Evolutionary conservation across 306 rosid species (phyloP).

Genomic region (Inga oerstediana): DNA sequence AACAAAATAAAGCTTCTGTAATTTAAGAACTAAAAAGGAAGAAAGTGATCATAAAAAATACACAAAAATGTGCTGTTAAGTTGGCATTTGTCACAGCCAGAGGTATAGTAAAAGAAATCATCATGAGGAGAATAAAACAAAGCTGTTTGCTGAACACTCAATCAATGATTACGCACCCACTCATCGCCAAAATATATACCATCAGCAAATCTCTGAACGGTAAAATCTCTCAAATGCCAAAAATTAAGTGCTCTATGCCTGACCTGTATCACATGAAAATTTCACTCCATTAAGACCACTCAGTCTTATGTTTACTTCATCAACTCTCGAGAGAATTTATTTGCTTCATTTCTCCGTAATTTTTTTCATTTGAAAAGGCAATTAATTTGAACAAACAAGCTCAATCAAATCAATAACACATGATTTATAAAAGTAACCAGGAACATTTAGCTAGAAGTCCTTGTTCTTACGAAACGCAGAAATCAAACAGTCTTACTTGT

Average conservation of each 20-base stretch:
- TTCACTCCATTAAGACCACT: neutral
- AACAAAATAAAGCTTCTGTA: neutral
- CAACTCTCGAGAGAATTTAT: neutral
- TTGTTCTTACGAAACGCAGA: neutral
- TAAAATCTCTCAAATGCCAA: neutral
- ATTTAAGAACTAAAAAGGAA: neutral
- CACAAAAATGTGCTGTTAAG: neutral
- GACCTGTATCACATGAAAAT: neutral
- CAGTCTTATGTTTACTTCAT: neutral
- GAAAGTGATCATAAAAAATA: neutral
- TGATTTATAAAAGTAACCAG: neutral
- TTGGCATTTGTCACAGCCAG: neutral
- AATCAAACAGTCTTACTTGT: neutral
- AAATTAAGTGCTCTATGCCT: too few species aligned
- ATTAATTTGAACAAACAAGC: neutral
- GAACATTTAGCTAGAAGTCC: neutral
- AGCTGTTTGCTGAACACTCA: neutral
- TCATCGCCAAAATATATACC: neutral
- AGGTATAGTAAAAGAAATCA: neutral
- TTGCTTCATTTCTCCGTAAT: neutral
- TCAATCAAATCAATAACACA: neutral
- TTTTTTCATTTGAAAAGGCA: neutral
- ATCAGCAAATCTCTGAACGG: neutral
- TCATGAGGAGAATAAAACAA: neutral
- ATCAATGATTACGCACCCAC: neutral